Evolutionary conservation across 768 basidiomycete genomes (phyloP), one percentile per base, ranked within the genome.

Genomic region (Rossbeevera mucosa): DNA sequence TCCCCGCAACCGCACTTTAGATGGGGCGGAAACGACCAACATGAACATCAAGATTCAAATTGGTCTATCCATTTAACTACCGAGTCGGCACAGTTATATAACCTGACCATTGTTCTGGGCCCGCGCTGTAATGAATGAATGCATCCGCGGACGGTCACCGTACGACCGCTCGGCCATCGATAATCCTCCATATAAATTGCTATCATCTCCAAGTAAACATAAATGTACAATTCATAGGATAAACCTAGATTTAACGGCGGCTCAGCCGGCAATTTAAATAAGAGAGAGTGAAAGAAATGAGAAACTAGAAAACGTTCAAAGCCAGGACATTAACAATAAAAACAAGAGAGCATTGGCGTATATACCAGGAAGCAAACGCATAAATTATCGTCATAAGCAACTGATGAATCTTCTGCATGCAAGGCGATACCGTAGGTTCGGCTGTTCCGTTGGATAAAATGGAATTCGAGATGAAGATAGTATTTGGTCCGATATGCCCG

Each of bases 241-340:
- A 47, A 26, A 28, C 8, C 41, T 28, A 30, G 44, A 55, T 41
- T 28, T 26, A 21, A 38, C 44, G 50, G 26, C 48, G 55, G 58
- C 55, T 43, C 64, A 47, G 49, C 58, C 58, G 36, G 42, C 24
- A 53, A 55, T 22, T 31, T 21, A 57, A 53, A 50, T 45, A 54
- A 26, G 42, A 48, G 13, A 45, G 20, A 40, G 4, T 47, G 43
- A 33, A 16, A 18, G 0, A 36, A 50, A 22, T 1, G 4, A 38
- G 24, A 49, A 36, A 44, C 29, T 31, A 41, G 30, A 48, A n/a
- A 52, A 61, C 38, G 45, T 33, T 29, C 26, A 30, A 55, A 9
- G 43, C 40, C 44, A 20, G 28, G 26, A 51, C 21, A 50, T 49
- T 36, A 51, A 51, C 53, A 52, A 45, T 13, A 36, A 57, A 54